Conservation (phyloP, 345 rosid genomes). For the Eucalyptus marginata region DNA sequence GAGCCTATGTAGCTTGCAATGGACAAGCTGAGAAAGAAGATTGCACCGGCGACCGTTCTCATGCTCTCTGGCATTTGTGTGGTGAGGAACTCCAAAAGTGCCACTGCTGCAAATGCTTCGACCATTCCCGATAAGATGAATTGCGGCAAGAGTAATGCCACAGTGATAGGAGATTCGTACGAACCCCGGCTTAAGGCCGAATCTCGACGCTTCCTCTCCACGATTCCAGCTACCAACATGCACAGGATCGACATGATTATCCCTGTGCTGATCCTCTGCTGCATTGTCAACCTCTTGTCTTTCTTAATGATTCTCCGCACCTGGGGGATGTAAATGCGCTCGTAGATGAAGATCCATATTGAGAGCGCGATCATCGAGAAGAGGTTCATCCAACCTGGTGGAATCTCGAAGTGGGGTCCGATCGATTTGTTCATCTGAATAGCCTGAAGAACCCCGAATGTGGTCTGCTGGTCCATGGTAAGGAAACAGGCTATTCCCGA, state of each 20-base stretch:
- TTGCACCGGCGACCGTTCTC: conserved; percentile 70
- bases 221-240: conserved; percentile 40
- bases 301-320: conserved; percentile 4
- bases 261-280: conserved; percentile 41
- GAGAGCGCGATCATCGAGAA: conserved; percentile 53
- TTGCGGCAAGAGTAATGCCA: conserved; percentile 44
- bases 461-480: conserved; percentile 46
- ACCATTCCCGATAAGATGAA: conserved; percentile 45
- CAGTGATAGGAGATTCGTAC: conserved; percentile 27
- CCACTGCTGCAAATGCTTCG: conserved; percentile 66
- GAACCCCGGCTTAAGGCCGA: conserved; percentile 24
- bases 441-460: conserved; percentile 57
- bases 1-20: conserved; percentile 39
- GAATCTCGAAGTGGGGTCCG: conserved; percentile 24
- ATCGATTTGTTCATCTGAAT: conserved; percentile 30
- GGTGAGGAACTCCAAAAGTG: conserved; percentile 59
- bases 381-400: conserved; percentile 67
- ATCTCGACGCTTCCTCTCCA: conserved; percentile 31
- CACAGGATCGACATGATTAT: conserved; percentile 38
- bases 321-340: conserved; percentile 22
- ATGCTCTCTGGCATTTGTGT: conserved; percentile 56
- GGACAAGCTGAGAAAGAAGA: conserved; percentile 57
- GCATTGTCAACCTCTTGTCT: conserved; percentile 25
- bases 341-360: conserved; percentile 49
- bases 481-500: conserved; percentile 56